Conservation (phyloP, 495 filamentous ascomycete genomes). For the Hyaloscypha finlandica region DNA sequence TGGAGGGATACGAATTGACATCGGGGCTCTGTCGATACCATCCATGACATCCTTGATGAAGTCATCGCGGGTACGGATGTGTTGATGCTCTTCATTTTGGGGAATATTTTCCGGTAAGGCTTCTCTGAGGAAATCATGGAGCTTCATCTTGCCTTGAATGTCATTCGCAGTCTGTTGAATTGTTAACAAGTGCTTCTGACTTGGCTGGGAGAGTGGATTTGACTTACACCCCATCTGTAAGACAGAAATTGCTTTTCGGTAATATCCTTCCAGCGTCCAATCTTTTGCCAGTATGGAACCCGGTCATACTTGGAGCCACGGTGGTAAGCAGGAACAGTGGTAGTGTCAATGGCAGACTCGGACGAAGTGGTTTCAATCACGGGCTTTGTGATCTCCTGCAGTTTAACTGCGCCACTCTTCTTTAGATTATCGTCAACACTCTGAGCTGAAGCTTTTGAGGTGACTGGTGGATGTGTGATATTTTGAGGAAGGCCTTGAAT, state of each 20-base stretch:
- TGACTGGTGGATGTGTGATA: neutral
- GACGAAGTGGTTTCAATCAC: neutral
- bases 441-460: neutral
- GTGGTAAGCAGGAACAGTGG: slow-evolving; percentile 7
- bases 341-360: neutral
- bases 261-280: slow-evolving; percentile 45
- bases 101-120: slow-evolving; percentile 50
- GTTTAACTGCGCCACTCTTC: neutral
- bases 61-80: slow-evolving; percentile 46
- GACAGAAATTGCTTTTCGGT: slow-evolving; percentile 45
- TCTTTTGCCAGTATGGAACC: slow-evolving; percentile 43
- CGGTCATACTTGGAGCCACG: slow-evolving; percentile 18
- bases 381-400: neutral
- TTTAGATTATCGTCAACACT: neutral
- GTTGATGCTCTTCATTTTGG: slow-evolving; percentile 28
- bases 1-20: slow-evolving; percentile 57
- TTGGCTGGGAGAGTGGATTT: neutral
- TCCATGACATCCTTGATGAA: slow-evolving; percentile 53
- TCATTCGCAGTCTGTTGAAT: slow-evolving; percentile 39
- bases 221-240: slow-evolving; percentile 51
- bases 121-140: slow-evolving; percentile 44
- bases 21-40: slow-evolving; percentile 51
- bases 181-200: neutral
- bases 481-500: neutral
- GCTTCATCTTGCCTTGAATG: slow-evolving; percentile 41